These are phyloP conservation scores for Colletotrichum limetticola DNA, from an alignment of 2,329 filamentous ascomycete genomes.

Conservation along the genomic window DNA sequence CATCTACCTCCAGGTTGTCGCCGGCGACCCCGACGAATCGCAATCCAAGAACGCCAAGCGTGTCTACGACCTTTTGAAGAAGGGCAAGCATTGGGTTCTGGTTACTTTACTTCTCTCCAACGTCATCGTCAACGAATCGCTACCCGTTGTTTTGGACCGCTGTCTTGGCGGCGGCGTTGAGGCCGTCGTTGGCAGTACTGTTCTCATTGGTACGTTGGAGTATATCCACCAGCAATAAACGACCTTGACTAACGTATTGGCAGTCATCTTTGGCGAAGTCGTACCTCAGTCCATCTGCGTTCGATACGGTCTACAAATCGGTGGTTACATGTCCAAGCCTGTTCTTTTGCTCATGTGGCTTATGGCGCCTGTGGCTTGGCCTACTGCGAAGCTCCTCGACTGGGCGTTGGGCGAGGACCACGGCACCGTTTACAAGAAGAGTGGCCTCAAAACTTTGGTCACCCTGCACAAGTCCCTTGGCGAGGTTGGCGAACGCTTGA, in stretches of 20 bases:
- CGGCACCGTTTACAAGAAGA: slow-evolving; percentile 97
- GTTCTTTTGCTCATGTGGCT: slow-evolving; percentile 93
- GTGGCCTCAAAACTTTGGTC: slow-evolving; percentile 94
- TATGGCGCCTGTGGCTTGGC: slow-evolving; percentile 90
- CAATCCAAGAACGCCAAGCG: slow-evolving; percentile 87
- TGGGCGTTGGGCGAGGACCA: slow-evolving; percentile 89
- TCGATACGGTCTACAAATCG: slow-evolving; percentile 93
- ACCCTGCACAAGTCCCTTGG: slow-evolving; percentile 94
- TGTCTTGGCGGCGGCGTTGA: slow-evolving; percentile 95
- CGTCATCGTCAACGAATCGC: slow-evolving; percentile 96
- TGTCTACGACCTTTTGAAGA: slow-evolving; percentile 82
- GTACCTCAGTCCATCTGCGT: slow-evolving; percentile 97
- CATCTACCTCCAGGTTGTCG: slow-evolving; percentile 95
- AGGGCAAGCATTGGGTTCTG: slow-evolving; percentile 97
- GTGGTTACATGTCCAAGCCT: slow-evolving; percentile 90
- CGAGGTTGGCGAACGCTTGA: slow-evolving; percentile 86
- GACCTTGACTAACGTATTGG: not conserved
- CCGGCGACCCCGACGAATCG: slow-evolving; percentile 83
- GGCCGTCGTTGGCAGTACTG: slow-evolving; percentile 91
- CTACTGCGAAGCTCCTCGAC: slow-evolving; percentile 94
- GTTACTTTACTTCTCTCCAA: slow-evolving; percentile 95
- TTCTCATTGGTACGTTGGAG: slow-evolving; percentile 81
- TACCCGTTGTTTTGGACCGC: slow-evolving; percentile 93
- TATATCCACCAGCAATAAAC: not conserved
- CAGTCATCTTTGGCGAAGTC: slow-evolving; percentile 98